Base-by-base conservation (phyloP, 2,329 filamentous ascomycete species). In the Sporothrix pseudoabietina region DNA sequence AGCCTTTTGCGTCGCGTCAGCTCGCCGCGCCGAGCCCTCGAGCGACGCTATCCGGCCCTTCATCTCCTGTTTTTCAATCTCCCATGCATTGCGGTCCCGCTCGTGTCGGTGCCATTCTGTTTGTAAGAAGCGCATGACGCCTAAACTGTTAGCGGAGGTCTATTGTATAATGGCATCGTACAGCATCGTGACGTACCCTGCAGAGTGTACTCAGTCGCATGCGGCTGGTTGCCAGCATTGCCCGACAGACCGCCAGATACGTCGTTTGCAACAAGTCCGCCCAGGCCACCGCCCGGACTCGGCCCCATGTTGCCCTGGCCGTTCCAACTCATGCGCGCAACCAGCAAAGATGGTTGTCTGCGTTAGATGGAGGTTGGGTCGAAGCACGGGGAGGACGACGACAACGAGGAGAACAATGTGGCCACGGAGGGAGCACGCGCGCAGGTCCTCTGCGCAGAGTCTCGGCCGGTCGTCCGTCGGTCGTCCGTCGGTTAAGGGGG, bases 101-200 rank as follows among this genome's bases (percentile, higher is more conserved):
- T 99, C 96, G 82, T 99, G 95, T 77, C 94, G 92, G 83, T 99
- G 96, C 96, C 96, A 99, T 88, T 99, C 95, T 66, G 96, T 96
- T 84, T 99, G 96, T 54, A 99, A 89, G 82, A 99, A 99, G 82
- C 96, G 94, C 96, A 99, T 99, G 52, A 99, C 96, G 80, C 96
- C 93, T 96, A 5, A 12, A 26, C 19, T 10, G 22, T 55, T 55
- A 55, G 52, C n/a, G 26, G 12, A 49, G 12, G 47, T 49, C 12
- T 12, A 5, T 49, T 14, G 26, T 26, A 26, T 26, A 1, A 26
- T 26, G 26, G 26, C 26, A 49, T 49, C 14, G 47, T 49, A 35
- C 35, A 8, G 35, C 8, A 35, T 5, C 35, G 35, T 2, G 16
- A n/a, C 74, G 54, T 73, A 84, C 83, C 88, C 82, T 90, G 88